Conservation (phyloP, 306 rosid species). For the Fagus crenata region DNA sequence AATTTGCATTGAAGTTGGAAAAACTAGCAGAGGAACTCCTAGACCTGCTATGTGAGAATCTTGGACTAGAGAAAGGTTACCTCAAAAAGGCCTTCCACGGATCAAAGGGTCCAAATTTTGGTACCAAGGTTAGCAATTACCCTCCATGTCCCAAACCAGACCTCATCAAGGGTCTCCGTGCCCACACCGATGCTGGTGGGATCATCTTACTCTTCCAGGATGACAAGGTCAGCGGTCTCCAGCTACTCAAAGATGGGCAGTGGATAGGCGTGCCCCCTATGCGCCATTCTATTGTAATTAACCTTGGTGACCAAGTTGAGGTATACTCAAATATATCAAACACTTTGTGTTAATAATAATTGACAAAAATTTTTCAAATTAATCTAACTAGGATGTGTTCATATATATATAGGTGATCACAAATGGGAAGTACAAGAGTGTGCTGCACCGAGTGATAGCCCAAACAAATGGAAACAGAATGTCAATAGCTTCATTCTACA, state of each 20-base stretch:
- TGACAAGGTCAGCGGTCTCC: constrained; percentile 87
- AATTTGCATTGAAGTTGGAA: constrained; percentile 64
- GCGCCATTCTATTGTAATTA: constrained; percentile 83
- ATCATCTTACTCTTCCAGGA: constrained; percentile 86
- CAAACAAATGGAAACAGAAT: constrained; percentile 73
- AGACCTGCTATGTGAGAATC: constrained; percentile 86
- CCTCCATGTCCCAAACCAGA: constrained; percentile 88
- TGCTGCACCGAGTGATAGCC: constrained; percentile 81
- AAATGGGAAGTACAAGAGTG: constrained; percentile 90
- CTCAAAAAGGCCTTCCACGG: constrained; percentile 74
- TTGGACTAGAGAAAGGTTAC: constrained; percentile 78
- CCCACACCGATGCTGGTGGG: constrained; percentile 96
- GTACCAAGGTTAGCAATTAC: constrained; percentile 89
- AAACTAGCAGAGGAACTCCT: constrained; percentile 70
- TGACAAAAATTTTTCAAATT: no score
- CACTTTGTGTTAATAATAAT: neutral
- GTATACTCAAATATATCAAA: constrained; percentile 30
- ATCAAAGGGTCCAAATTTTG: constrained; percentile 80
- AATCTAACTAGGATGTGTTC: neutral
- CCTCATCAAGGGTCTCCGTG: constrained; percentile 82
- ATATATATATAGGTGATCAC: constrained; percentile 60
- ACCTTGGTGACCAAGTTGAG: constrained; percentile 93
- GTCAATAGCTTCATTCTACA: constrained; percentile 94
- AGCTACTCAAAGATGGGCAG: constrained; percentile 68
- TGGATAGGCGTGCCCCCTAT: constrained; percentile 93